Evolutionary conservation across 108 stramenopile genomes (phyloP).

Genomic region (Schizochytrium sp.): DNA sequence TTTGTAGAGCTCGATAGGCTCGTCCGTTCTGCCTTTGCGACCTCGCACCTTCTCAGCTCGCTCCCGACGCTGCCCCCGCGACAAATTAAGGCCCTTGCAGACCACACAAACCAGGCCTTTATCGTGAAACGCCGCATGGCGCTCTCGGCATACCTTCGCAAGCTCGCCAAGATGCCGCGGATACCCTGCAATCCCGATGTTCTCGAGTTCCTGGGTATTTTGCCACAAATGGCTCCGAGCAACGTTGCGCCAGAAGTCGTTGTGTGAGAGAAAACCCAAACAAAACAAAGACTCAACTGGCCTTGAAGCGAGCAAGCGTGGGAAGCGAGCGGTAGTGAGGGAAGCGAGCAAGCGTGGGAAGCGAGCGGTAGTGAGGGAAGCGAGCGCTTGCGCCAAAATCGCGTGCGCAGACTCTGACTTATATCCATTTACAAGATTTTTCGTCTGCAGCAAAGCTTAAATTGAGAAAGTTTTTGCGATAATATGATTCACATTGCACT

Average conservation of each 20-base stretch:
- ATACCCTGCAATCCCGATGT: constrained; percentile 11
- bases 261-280: neutral
- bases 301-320: no score
- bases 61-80: constrained; percentile 1
- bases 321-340: no score
- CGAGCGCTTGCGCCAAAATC: no score
- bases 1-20: constrained; percentile 17
- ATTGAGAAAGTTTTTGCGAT: no score
- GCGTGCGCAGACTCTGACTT: no score
- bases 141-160: neutral
- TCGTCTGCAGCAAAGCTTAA: no score
- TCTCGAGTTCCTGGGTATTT: neutral
- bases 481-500: no score
- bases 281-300: no score
- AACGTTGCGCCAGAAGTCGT: neutral
- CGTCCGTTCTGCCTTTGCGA: constrained; percentile 17
- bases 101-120: constrained; percentile 12
- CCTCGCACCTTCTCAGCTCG: neutral
- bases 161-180: neutral
- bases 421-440: no score
- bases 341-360: no score
- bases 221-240: neutral
- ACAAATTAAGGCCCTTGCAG: neutral
- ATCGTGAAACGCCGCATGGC: neutral
- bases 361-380: no score